Base-by-base conservation (phyloP, 805 yeast species). In the Wickerhamiella kazuoi region DNA sequence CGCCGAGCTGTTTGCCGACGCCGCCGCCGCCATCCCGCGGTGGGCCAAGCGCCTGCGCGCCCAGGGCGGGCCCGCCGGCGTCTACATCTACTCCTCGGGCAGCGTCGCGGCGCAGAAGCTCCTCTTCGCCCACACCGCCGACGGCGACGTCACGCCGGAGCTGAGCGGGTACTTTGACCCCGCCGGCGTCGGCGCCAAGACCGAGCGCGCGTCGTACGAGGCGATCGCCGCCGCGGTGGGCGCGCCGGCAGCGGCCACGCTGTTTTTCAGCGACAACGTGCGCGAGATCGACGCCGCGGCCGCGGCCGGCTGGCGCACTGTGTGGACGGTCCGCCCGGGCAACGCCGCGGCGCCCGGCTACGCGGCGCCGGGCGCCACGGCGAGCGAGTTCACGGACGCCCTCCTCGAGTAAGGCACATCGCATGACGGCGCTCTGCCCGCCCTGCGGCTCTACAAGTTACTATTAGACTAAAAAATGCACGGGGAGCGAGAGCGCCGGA, bases 71-170 rank as follows among this genome's bases (percentile, higher is more conserved):
- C 31, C 31, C n/a, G 47, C 39, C 46, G 24, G 59, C 60, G 60
- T 82, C 0, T 79, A 67, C 52, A 82, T 86, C 16, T 86, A 86
- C 59, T 83, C 95, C 0, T 79, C 93, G 21, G 97, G 97, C 0
- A 76, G 90, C 33, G 73, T 86, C 19, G 70, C 74, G 43, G 96
- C 96, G 0, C 97, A 86, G 50, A 78, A 76, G 49, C 60, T 86
- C 44, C 59, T 86, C 41, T 82, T 86, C 52, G 30, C 17, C 11
- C 69, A 79, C 53, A 86, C 79, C 8, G 58, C 60, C 3, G 57
- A 57, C 8, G 55, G 56, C 4, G 55, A 50, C 7, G 53, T 57
- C 11, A 80, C 79, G 54, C 54, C 57, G 1, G 54, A 55, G 18
- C 52, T 86, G 17, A 43, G 61, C 5, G 93, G 78, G 14, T 86